Base-by-base conservation (phyloP, 768 basidiomycete genomes). In the Lactarius sp. region DNA sequence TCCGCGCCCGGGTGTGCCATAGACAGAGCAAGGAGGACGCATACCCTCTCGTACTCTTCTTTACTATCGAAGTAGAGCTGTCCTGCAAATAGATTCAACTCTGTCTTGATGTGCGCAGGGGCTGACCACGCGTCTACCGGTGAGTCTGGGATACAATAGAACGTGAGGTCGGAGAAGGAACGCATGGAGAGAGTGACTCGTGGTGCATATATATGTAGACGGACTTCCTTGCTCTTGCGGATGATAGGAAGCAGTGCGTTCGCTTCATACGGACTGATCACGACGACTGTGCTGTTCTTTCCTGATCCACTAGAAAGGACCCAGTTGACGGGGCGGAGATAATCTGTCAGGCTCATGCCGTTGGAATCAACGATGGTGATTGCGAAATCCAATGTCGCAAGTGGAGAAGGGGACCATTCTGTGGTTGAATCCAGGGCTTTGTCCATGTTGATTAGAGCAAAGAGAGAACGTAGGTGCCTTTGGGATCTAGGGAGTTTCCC, bases 111-210 rank as follows among this genome's bases (percentile, higher is more conserved):
- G 41, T 51, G 56, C 9, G 42, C 16, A 8, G 62, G 52, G 7
- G 36, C 33, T 20, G 41, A 36, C 57, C 54, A 49, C 34, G n/a
- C 18, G 14, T 12, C 8, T 14, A 13, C 10, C 8, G 44, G 52
- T 16, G 18, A 46, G 6, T 22, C 22, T 20, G 62, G 52, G 52
- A 64, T 49, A 44, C 6, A 37, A 49, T 53, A 52, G 51, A 52
- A 64, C 4, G 39, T 51, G 56, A 64, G 62, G 39, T 58, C 50
- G n/a, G 62, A 58, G 50, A 64, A 64, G 41, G 62, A 49, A 13
- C 46, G 49, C 62, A 59, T 59, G 13, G 56, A 44, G 39, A n/a
- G 22, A 12, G 42, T 46, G 52, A 59, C 56, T 31, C 57, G 41
- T 10, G 62, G 56, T 27, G 62, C 57, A 14, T 64, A 64, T 31